These are phyloP conservation scores for Pilaira anomala DNA, from an alignment of 192 early-diverging fungal species.

Conservation along the genomic window DNA sequence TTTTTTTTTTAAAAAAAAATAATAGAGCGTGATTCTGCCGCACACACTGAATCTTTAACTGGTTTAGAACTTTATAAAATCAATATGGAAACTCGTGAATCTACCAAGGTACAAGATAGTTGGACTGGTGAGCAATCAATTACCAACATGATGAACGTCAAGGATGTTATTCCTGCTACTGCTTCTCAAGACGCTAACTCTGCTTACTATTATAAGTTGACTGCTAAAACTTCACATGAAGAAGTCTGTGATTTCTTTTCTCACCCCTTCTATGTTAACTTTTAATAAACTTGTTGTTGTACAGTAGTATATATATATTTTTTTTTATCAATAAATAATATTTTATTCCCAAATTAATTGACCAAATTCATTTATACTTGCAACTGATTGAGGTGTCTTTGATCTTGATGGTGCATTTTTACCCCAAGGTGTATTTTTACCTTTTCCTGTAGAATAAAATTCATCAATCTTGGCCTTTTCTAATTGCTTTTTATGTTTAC, in stretches of 20 bases:
- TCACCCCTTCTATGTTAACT: conserved; percentile 37
- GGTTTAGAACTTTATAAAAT: conserved; percentile 23
- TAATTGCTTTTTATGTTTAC: conserved; percentile 53
- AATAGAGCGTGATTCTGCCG: conserved; percentile 33
- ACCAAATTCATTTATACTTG: conserved; percentile 36
- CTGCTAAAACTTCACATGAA: conserved; percentile 25
- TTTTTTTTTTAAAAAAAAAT: not conserved
- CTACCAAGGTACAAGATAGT: conserved; percentile 20
- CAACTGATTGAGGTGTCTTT: conserved; percentile 29
- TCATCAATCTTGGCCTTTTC: conserved; percentile 41
- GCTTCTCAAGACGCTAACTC: not conserved
- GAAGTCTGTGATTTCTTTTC: conserved; percentile 36
- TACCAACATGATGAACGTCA: conserved; percentile 29
- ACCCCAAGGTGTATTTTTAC: conserved; percentile 43
- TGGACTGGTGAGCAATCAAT: conserved; percentile 30
- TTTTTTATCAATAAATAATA: conserved; percentile 3
- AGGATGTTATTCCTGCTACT: conserved; percentile 25
- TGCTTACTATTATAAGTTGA: conserved; percentile 32
- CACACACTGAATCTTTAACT: conserved; percentile 25
- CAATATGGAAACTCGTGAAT: conserved; percentile 20
- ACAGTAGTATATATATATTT: not conserved
- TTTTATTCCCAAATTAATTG: conserved; percentile 46
- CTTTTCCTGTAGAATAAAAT: conserved; percentile 39
- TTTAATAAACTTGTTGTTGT: conserved; percentile 9
- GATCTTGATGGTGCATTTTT: conserved; percentile 20